Evolutionary conservation across 2,329 filamentous ascomycete species (phyloP).

Genomic region (Penicillium nordicum): DNA sequence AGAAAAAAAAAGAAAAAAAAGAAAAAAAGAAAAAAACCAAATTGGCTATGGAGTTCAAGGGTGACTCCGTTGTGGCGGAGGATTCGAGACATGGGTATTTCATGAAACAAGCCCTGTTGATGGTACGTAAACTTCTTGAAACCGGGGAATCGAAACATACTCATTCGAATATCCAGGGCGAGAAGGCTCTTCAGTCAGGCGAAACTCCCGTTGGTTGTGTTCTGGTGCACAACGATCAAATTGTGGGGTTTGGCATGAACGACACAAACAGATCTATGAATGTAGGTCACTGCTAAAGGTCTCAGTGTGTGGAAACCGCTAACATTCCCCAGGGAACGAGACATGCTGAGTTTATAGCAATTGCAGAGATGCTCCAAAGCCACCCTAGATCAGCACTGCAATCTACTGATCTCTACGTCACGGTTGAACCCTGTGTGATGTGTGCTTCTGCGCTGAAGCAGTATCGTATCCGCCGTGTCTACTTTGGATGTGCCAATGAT

Average conservation of each 20-base stretch:
- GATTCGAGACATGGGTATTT: slow-evolving; percentile 55
- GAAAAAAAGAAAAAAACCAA: background rate
- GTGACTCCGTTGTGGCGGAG: slow-evolving; percentile 13
- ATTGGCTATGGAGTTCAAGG: slow-evolving; percentile 1
- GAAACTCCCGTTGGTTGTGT: slow-evolving; percentile 98
- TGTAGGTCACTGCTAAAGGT: slow-evolving; percentile 36
- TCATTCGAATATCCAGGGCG: slow-evolving; percentile 57
- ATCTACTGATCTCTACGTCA: slow-evolving; percentile 84
- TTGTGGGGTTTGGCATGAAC: slow-evolving; percentile 92
- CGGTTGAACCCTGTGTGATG: slow-evolving; percentile 98
- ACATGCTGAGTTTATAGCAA: slow-evolving; percentile 91
- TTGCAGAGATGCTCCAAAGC: slow-evolving; percentile 62
- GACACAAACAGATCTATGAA: slow-evolving; percentile 86
- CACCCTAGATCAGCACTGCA: slow-evolving; percentile 66
- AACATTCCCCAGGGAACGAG: slow-evolving; percentile 74
- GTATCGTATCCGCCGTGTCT: slow-evolving; percentile 81
- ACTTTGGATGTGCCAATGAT: slow-evolving; percentile 93
- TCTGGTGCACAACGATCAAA: slow-evolving; percentile 71
- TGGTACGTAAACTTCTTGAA: slow-evolving; percentile 56
- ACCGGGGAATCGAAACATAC: background rate
- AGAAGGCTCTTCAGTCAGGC: slow-evolving; percentile 76
- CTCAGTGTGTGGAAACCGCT: background rate
- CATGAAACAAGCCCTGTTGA: slow-evolving; percentile 80
- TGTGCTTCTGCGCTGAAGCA: slow-evolving; percentile 90
- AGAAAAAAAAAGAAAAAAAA: background rate